phyloP scores from a whole-genome alignment of 805 yeast species.

The Wickerhamia fluorescens region DNA sequence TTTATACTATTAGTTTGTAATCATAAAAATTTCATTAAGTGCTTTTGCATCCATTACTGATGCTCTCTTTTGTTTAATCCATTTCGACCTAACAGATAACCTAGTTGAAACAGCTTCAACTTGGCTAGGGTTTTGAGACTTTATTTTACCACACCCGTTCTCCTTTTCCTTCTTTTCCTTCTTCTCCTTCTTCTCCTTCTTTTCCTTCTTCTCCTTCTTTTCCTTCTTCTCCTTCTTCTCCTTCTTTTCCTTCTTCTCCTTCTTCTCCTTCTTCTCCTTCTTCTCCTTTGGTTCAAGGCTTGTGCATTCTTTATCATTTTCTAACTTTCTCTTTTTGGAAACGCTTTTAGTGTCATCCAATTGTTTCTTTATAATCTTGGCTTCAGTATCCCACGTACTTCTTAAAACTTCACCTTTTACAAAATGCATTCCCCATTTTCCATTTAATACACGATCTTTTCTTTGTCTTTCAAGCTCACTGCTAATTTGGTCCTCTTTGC shows the following conservation, averaged over 20 bases:
- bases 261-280: constrained; percentile 20
- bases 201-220: constrained; percentile 12
- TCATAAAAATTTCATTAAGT: constrained; percentile 89
- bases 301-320: constrained; percentile 12
- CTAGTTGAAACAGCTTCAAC: constrained; percentile 25
- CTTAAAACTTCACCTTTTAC: constrained; percentile 76
- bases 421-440: constrained; percentile 84
- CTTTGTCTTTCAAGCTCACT: constrained; percentile 64
- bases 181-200: constrained; percentile 7
- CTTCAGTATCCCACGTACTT: constrained; percentile 77
- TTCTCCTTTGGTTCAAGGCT: constrained; percentile 16
- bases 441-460: constrained; percentile 64
- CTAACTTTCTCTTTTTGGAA: constrained; percentile 10
- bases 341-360: constrained; percentile 6
- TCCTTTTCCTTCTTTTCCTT: constrained; percentile 4
- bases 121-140: constrained; percentile 6
- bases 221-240: constrained; percentile 8
- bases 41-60: constrained; percentile 88
- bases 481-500: constrained; percentile 62
- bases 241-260: constrained; percentile 17
- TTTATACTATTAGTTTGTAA: constrained; percentile 46
- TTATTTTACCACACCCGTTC: constrained; percentile 4
- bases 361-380: constrained; percentile 10
- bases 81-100: constrained; percentile 67
- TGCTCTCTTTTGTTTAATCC: constrained; percentile 86